These are phyloP conservation scores for Teunomyces barrocoloradensis DNA, from an alignment of 805 yeast species.

Conservation along the genomic window DNA sequence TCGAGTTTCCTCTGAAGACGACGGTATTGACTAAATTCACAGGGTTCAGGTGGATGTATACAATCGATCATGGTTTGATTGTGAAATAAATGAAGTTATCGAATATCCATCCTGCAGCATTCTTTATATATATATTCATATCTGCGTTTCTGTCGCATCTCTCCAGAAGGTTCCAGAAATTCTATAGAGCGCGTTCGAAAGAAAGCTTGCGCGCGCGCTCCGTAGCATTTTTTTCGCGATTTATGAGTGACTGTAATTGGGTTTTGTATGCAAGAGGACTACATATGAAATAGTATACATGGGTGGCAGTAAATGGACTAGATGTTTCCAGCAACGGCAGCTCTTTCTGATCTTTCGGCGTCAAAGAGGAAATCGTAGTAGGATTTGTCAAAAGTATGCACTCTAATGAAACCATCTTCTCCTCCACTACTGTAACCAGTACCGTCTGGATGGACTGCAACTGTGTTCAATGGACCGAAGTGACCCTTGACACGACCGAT, in stretches of 20 bases:
- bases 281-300: constrained; percentile 4
- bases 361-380: constrained; percentile 93
- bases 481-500: constrained; percentile 97
- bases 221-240: too few relatives aligned
- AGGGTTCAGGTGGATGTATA: neutral
- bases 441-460: constrained; percentile 94
- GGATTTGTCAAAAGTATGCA: constrained; percentile 88
- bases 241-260: neutral
- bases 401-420: constrained; percentile 96
- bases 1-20: neutral
- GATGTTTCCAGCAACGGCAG: constrained; percentile 33
- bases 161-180: constrained; percentile 2
- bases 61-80: neutral
- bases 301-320: constrained; percentile 7
- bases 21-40: neutral
- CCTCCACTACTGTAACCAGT: constrained; percentile 94
- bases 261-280: constrained; percentile 1
- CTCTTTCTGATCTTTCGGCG: constrained; percentile 65
- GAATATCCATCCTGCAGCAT: too few relatives aligned
- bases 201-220: too few relatives aligned
- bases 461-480: constrained; percentile 95
- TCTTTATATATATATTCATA: neutral
- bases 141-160: neutral
- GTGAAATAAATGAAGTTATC: too few relatives aligned
- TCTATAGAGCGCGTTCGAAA: neutral